Evolutionary conservation across 257 asterid species (phyloP).

Genomic region (Nicotiana undulata): DNA sequence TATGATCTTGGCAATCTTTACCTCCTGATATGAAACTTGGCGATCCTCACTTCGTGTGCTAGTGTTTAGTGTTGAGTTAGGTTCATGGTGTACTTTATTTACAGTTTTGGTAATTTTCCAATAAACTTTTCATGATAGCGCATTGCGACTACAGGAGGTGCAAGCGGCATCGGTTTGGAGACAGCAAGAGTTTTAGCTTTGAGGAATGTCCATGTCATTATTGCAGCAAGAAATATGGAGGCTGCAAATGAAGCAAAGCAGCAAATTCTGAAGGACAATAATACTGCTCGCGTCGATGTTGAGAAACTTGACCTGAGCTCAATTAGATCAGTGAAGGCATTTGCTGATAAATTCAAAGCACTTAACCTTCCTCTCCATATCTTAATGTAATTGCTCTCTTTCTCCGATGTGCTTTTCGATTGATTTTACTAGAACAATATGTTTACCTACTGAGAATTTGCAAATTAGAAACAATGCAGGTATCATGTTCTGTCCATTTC

Average conservation of each 20-base stretch:
- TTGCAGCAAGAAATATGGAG: conserved; percentile 66
- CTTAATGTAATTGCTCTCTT: conserved; percentile 39
- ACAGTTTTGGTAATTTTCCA: background rate
- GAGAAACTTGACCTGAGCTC: conserved; percentile 68
- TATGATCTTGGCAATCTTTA: background rate
- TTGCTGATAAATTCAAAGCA: conserved; percentile 48
- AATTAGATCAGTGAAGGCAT: conserved; percentile 46
- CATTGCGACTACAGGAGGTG: conserved; percentile 47
- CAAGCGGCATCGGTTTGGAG: conserved; percentile 81
- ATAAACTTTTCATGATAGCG: background rate
- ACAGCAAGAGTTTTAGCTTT: conserved; percentile 65
- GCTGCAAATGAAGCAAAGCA: conserved; percentile 73
- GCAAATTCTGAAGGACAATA: conserved; percentile 33
- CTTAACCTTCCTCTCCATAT: conserved; percentile 77
- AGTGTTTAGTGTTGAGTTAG: background rate
- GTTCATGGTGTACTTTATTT: background rate
- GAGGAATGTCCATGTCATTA: conserved; percentile 63
- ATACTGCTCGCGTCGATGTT: conserved; percentile 47
- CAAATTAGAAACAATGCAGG: conserved; percentile 86
- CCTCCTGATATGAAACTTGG: too few relatives aligned
- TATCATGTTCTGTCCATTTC: conserved; percentile 71
- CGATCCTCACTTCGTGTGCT: background rate
- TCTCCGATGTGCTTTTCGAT: background rate
- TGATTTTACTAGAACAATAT: background rate
- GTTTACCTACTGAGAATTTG: background rate